A percentile compares a stretch with the other conserved stretches of the same genome.
These are phyloP conservation scores for Gracilaria gracilis DNA, from an alignment of 23 red algal species.

Conservation along the genomic window DNA sequence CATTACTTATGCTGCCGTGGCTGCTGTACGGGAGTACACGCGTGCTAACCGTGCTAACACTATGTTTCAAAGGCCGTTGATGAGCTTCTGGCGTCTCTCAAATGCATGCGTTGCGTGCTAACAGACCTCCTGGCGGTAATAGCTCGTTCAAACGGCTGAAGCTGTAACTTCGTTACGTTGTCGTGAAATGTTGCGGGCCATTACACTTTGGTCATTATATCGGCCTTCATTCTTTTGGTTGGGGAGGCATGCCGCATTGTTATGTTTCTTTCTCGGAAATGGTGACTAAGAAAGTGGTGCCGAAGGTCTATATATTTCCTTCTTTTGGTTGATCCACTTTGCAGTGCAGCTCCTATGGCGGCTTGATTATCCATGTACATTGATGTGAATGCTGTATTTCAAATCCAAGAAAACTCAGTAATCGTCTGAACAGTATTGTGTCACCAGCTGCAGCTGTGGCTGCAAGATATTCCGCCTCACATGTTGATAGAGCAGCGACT, in stretches of 20 bases:
- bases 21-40: too few species aligned
- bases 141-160: background rate
- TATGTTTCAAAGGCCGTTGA: too few species aligned
- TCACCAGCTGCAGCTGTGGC: background rate
- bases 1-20: too few species aligned
- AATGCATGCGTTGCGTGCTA: background rate
- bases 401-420: background rate
- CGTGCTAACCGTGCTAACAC: too few species aligned
- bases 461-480: constrained; percentile 10
- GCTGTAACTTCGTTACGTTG: background rate
- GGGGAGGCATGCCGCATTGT: background rate
- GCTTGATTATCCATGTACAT: constrained; percentile 10
- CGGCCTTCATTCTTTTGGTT: too few species aligned
- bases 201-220: background rate
- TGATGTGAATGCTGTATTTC: background rate
- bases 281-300: constrained; percentile 7
- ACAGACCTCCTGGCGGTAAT: background rate
- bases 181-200: background rate
- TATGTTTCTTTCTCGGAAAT: background rate
- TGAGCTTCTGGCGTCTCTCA: constrained; percentile 10
- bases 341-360: background rate
- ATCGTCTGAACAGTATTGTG: background rate
- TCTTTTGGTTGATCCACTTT: background rate
- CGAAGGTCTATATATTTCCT: constrained; percentile 47
- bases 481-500: background rate